Evolutionary conservation across 2,329 filamentous ascomycete species (phyloP).

Genomic region (Didymella exigua): DNA sequence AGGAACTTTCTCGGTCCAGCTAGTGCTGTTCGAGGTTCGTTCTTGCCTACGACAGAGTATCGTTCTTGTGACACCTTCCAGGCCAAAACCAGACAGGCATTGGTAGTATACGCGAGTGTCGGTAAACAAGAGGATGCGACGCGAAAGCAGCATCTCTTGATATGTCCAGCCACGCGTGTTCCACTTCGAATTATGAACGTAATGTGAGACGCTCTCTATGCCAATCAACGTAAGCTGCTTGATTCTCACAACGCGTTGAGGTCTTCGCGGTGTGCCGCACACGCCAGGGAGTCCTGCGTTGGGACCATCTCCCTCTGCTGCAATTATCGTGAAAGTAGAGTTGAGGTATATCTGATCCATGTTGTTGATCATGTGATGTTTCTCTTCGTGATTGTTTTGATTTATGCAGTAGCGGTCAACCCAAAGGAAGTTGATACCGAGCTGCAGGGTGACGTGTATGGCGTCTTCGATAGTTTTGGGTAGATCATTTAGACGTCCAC

Average conservation of each 20-base stretch:
- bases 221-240: background rate
- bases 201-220: background rate
- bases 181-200: background rate
- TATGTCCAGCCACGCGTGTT: background rate
- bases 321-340: conserved; percentile 10
- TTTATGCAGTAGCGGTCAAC: conserved; percentile 22
- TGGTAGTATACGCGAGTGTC: background rate
- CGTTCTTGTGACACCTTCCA: conserved; percentile 1
- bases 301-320: conserved; percentile 2
- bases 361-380: conserved; percentile 4
- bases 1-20: conserved; percentile 1
- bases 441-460: conserved; percentile 5
- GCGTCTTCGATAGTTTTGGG: conserved; percentile 18
- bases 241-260: background rate
- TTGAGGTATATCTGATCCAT: conserved; percentile 15
- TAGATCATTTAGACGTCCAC: background rate
- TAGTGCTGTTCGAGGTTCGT: background rate
- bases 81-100: background rate
- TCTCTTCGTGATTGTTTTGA: conserved; percentile 1
- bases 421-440: conserved; percentile 18
- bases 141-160: background rate
- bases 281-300: background rate
- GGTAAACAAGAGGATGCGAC: background rate
- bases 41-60: background rate
- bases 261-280: background rate